Evolutionary conservation across 768 basidiomycete genomes (phyloP).

Genomic region (Lactifluus subvellereus): DNA sequence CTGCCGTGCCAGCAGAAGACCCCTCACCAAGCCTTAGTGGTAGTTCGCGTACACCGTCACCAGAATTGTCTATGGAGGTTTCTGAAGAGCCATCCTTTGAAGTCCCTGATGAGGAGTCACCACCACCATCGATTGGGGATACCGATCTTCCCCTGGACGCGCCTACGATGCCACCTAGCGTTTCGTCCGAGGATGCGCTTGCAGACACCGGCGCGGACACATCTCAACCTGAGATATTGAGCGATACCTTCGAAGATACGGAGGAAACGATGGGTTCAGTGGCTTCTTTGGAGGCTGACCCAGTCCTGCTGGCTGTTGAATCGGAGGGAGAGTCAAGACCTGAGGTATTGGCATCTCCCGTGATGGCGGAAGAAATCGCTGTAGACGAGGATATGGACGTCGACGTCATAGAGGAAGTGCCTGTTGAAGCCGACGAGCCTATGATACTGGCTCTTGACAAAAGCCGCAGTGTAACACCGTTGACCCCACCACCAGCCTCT

Average conservation of each 20-base stretch:
- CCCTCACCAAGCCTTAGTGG: not conserved
- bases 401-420: conserved; percentile 4
- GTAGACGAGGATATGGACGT: conserved; percentile 9
- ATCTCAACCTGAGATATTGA: not conserved
- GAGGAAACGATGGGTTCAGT: not conserved
- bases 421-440: not conserved
- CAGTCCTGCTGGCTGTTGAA: not conserved
- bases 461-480: not conserved
- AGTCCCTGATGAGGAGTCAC: conserved; percentile 2
- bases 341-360: not conserved
- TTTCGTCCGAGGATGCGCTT: conserved; percentile 1
- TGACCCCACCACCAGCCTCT: not conserved
- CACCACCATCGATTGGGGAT: not conserved
- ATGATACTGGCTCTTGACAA: not conserved
- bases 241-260: not conserved
- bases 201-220: not conserved
- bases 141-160: not conserved
- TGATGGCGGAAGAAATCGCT: not conserved
- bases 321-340: not conserved
- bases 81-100: conserved; percentile 11
- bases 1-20: conserved; percentile 3
- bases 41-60: not conserved
- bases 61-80: conserved; percentile 11
- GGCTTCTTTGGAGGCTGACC: not conserved
- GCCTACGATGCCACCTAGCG: not conserved